A percentile compares a stretch with the other conserved stretches of the same genome.
These are phyloP conservation scores for Mycena olivaceomarginata DNA, from an alignment of 768 basidiomycete species.

Conservation along the genomic window DNA sequence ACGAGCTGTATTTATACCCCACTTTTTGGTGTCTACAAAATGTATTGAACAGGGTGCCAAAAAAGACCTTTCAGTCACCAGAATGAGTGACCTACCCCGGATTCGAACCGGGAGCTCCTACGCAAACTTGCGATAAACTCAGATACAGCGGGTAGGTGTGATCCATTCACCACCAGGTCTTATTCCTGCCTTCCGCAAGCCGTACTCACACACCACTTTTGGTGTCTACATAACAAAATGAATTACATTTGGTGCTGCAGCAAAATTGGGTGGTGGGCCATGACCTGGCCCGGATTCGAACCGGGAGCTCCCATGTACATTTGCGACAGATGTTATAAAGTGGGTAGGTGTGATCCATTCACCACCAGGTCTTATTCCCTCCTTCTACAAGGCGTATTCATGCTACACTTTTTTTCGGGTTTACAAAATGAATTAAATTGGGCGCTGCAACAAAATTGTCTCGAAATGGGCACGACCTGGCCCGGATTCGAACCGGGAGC, in stretches of 20 bases:
- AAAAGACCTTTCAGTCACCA: too few relatives aligned
- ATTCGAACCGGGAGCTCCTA: slow-evolving; percentile 11
- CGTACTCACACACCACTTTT: too few relatives aligned
- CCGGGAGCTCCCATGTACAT: not conserved
- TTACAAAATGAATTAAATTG: too few relatives aligned
- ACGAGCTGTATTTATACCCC: not conserved
- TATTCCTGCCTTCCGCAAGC: not conserved
- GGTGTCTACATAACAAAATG: not conserved
- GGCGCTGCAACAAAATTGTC: too few relatives aligned
- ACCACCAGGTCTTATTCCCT: slow-evolving; percentile 8
- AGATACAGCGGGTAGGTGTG: not conserved
- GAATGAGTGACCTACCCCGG: not conserved
- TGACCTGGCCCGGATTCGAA: slow-evolving; percentile 4
- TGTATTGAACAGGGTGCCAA: too few relatives aligned
- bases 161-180: slow-evolving; percentile 4
- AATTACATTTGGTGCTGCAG: too few relatives aligned
- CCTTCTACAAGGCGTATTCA: too few relatives aligned
- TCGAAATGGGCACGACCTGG: too few relatives aligned
- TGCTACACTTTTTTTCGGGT: too few relatives aligned
- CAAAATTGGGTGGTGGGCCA: too few relatives aligned
- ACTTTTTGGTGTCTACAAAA: not conserved
- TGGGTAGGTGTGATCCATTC: not conserved
- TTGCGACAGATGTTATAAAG: too few relatives aligned
- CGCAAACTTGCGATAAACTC: not conserved
- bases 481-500: not conserved